A percentile compares a stretch with the other conserved stretches of the same genome.
Conservation (phyloP, 768 basidiomycete genomes). For the Boletus reticulatus region DNA sequence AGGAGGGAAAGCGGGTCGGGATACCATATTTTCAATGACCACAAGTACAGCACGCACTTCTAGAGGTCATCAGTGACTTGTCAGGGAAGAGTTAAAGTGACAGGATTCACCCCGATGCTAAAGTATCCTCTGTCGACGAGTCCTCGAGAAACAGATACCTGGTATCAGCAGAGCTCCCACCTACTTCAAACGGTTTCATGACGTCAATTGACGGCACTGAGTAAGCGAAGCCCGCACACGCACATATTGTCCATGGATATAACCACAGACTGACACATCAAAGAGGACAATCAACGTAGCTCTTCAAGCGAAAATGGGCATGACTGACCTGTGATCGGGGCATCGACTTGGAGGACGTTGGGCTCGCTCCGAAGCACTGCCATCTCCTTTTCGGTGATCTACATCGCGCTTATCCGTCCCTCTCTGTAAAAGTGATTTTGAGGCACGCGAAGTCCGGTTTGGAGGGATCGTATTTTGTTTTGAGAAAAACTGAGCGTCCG, state of each 20-base stretch:
- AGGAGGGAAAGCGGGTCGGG: constrained; percentile 95
- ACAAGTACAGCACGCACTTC: constrained; percentile 95
- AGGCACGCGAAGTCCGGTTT: constrained; percentile 96
- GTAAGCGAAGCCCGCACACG: constrained; percentile 28
- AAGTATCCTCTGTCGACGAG: constrained; percentile 92
- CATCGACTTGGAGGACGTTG: constrained; percentile 92
- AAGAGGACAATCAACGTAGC: neutral
- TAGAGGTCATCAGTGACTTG: neutral
- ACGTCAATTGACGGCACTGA: constrained; percentile 32
- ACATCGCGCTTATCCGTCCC: constrained; percentile 86
- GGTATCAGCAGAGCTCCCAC: constrained; percentile 91
- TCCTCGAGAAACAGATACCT: constrained; percentile 91
- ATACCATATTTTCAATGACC: constrained; percentile 99
- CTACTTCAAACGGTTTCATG: constrained; percentile 95
- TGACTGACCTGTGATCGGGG: constrained; percentile 86
- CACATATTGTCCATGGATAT: constrained; percentile 99
- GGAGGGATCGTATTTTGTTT: constrained; percentile 59
- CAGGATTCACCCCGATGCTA: constrained; percentile 72
- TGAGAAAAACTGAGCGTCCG: constrained; percentile 92
- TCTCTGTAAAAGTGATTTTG: constrained; percentile 99
- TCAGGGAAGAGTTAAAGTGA: no score
- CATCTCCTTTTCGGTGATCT: constrained; percentile 86
- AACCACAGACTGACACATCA: constrained; percentile 76
- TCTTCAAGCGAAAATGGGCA: neutral
- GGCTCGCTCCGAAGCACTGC: constrained; percentile 81